A percentile compares a stretch with the other conserved stretches of the same genome.
These are phyloP conservation scores for Davidsoniella eucalypti DNA, from an alignment of 2,329 filamentous ascomycete species.

Conservation along the genomic window DNA sequence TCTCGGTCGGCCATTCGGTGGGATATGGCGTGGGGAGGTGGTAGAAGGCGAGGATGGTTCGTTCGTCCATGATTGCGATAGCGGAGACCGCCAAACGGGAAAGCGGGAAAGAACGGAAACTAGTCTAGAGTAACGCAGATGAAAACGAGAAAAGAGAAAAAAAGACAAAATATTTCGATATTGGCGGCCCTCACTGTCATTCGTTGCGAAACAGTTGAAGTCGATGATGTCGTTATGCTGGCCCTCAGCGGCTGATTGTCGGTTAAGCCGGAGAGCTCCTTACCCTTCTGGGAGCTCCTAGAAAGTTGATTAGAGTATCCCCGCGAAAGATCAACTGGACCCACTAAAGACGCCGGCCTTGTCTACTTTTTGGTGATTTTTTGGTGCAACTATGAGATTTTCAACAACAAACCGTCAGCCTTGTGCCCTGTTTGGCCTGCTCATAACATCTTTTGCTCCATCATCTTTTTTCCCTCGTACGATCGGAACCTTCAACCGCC, in stretches of 20 bases:
- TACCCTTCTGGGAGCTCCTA: too few species aligned
- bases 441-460: background rate
- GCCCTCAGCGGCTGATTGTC: background rate
- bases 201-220: too few species aligned
- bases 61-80: constrained; percentile 41
- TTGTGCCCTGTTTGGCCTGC: too few species aligned
- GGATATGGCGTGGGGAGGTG: constrained; percentile 66
- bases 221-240: background rate
- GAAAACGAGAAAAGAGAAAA: background rate
- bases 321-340: too few species aligned
- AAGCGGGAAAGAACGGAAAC: background rate
- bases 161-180: background rate
- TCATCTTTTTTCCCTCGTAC: background rate
- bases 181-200: too few species aligned
- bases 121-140: background rate
- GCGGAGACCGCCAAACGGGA: background rate
- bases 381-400: too few species aligned
- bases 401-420: too few species aligned
- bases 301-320: too few species aligned
- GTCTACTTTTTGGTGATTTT: too few species aligned
- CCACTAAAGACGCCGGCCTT: too few species aligned
- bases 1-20: constrained; percentile 70
- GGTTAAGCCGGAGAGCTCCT: background rate
- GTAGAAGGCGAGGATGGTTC: constrained; percentile 75
- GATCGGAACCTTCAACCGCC: too few species aligned